Evolutionary conservation across 1,284 basidiomycete genomes (phyloP).

Genomic region (Trichosporon sp.): DNA sequence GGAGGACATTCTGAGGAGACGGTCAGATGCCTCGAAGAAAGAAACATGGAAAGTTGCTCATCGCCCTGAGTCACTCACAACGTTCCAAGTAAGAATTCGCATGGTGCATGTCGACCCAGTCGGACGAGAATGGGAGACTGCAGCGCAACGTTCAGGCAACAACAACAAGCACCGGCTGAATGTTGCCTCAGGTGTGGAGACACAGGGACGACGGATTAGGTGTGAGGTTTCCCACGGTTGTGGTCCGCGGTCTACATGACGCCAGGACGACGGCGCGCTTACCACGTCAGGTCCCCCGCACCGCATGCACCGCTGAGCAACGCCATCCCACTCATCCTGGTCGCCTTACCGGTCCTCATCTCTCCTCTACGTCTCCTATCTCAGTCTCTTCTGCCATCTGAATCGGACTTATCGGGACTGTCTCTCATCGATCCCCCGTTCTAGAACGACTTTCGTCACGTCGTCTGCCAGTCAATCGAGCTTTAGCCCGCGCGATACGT

Average conservation of each 20-base stretch:
- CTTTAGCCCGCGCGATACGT: background rate
- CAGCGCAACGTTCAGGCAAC: background rate
- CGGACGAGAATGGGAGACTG: background rate
- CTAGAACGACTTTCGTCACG: background rate
- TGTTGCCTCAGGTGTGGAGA: too few relatives aligned
- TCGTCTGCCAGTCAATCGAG: background rate
- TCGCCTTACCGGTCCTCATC: background rate
- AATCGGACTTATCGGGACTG: background rate
- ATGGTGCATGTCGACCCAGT: constrained; percentile 24
- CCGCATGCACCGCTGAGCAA: background rate
- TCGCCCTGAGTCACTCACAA: constrained; percentile 38
- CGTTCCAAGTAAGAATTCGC: constrained; percentile 53
- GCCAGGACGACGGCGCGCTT: background rate
- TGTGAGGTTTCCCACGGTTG: background rate
- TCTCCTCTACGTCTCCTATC: background rate
- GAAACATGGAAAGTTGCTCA: too few relatives aligned
- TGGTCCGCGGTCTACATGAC: background rate
- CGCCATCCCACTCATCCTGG: background rate
- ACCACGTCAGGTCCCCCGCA: constrained; percentile 1
- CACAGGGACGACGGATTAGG: background rate
- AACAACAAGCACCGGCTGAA: background rate
- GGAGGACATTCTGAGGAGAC: constrained; percentile 69
- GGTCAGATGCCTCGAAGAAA: too few relatives aligned
- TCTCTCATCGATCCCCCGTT: background rate
- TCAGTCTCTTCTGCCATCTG: background rate